phyloP scores from a whole-genome alignment of 805 yeast genomes.

The Torulaspora quercuum region DNA sequence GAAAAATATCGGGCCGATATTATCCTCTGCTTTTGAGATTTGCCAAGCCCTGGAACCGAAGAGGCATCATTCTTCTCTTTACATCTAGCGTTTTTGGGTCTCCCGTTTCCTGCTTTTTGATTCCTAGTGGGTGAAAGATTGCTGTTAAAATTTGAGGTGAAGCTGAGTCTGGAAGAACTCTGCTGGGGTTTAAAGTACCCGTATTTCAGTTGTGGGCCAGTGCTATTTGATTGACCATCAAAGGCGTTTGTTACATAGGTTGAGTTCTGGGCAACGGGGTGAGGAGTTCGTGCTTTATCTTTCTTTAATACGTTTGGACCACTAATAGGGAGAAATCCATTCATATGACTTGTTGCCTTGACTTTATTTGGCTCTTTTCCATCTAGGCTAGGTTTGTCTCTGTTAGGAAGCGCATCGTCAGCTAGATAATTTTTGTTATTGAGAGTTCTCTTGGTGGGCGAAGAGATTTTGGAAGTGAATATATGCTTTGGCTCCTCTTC shows the following conservation, averaged over 20 bases:
- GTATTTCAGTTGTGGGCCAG: too few relatives aligned
- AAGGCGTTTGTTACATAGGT: too few relatives aligned
- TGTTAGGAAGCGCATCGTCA: constrained; percentile 3
- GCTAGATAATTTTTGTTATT: constrained; percentile 14
- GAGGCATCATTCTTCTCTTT: constrained; percentile 11
- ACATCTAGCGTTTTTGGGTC: constrained; percentile 6
- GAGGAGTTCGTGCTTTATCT: too few relatives aligned
- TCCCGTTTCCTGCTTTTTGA: constrained; percentile 1
- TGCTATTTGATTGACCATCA: too few relatives aligned
- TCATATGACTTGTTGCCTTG: background rate
- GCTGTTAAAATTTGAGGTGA: background rate
- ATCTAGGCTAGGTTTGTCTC: background rate
- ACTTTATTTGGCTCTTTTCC: constrained; percentile 1
- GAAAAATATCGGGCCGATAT: constrained; percentile 13
- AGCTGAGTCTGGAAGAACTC: too few relatives aligned
- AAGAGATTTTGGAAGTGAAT: constrained; percentile 12
- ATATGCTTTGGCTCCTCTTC: constrained; percentile 9
- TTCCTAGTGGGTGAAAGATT: constrained; percentile 3
- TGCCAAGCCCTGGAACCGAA: constrained; percentile 1
- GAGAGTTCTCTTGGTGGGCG: constrained; percentile 17
- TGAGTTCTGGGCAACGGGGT: too few relatives aligned
- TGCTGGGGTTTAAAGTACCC: too few relatives aligned
- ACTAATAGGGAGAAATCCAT: too few relatives aligned
- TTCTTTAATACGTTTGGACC: too few relatives aligned
- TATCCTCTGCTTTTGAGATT: constrained; percentile 3